phyloP scores from a whole-genome alignment of 2,329 filamentous ascomycete species.

The Paecilomyces variotii region DNA sequence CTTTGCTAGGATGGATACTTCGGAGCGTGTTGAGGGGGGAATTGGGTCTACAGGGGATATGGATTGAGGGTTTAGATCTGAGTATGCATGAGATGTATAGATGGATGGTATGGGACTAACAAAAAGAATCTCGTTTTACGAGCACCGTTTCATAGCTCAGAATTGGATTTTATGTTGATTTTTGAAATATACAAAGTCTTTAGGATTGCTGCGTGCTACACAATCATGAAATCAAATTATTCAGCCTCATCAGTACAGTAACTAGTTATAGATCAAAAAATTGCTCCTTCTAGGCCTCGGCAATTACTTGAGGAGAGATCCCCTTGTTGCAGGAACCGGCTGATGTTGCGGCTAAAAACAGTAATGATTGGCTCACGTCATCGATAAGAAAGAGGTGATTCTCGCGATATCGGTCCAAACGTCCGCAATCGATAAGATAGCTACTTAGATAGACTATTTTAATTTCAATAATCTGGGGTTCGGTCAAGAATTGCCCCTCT shows the following conservation, averaged over 20 bases:
- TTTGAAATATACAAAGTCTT: no score
- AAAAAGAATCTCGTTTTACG: no score
- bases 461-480: not conserved
- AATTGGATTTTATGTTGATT: no score
- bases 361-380: not conserved
- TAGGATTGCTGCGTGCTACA: not conserved
- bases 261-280: not conserved
- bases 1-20: conserved; percentile 59
- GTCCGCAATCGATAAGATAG: not conserved
- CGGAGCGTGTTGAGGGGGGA: conserved; percentile 16
- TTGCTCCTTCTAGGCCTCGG: not conserved
- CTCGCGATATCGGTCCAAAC: not conserved
- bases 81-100: not conserved
- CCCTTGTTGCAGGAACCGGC: not conserved
- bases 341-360: not conserved
- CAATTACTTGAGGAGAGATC: not conserved
- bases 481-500: not conserved
- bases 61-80: not conserved
- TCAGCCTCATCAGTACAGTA: not conserved
- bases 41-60: not conserved
- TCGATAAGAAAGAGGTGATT: not conserved
- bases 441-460: not conserved
- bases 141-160: no score
- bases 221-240: not conserved
- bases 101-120: no score